Percentiles rank a stretch among this genome's conserved stretches.
Evolutionary conservation across 2,329 filamentous ascomycete species (phyloP).

Genomic region (Penicillium hordei): DNA sequence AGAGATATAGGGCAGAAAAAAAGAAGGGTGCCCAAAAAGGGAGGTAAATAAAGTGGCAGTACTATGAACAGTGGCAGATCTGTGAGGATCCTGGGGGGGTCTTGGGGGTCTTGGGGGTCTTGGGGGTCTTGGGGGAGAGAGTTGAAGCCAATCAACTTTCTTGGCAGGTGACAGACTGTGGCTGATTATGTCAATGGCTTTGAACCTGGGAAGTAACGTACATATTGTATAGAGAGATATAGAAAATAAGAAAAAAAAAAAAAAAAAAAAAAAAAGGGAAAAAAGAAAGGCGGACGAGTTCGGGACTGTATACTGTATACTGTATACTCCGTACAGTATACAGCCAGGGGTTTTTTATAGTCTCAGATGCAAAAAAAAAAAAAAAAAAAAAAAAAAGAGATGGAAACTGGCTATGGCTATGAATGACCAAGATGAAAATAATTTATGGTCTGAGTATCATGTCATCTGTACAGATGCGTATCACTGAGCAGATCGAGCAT

Average conservation of each 20-base stretch:
- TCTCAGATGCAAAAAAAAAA: no score
- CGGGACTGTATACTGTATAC: not conserved
- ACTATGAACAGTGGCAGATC: not conserved
- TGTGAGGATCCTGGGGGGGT: no score
- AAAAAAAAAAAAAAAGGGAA: not conserved
- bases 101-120: no score
- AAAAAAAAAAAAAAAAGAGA: no score
- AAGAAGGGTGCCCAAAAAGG: not conserved
- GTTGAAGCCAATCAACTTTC: conserved; percentile 1
- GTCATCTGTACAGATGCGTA: not conserved
- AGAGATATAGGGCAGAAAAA: not conserved
- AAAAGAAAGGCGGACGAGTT: not conserved
- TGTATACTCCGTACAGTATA: not conserved
- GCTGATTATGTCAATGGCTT: conserved; percentile 10
- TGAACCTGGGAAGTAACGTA: no score
- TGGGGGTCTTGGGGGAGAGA: no score
- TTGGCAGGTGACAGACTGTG: conserved; percentile 2
- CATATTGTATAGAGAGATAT: no score
- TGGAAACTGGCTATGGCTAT: no score
- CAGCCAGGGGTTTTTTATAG: not conserved
- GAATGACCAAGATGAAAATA: no score
- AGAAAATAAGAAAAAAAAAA: not conserved
- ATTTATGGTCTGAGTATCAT: not conserved
- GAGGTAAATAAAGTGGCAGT: not conserved
- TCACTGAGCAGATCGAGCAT: not conserved